Evolutionary conservation across 345 rosid species (phyloP), one percentile per base, ranked within the genome.

Genomic region (Leavenworthia alabamica): DNA sequence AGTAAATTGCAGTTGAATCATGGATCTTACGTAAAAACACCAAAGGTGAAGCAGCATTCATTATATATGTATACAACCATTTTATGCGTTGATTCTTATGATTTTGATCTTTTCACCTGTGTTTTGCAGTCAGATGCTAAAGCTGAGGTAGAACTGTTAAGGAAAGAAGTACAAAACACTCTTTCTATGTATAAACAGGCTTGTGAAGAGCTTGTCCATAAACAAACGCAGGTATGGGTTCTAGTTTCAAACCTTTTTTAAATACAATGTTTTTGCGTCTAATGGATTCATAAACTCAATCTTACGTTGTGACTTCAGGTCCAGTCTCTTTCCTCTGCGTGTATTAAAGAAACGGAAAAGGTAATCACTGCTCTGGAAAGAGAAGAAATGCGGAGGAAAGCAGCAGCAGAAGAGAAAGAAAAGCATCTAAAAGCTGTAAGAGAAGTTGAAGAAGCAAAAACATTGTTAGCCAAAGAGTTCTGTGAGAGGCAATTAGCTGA

Each of bases 371-470:
- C 94, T 17, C 27, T 67, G 20, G 85, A 79, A 71, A 86, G 86
- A 64, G 87, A 89, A 79, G 84, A 81, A 71, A 69, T 74, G 65
- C 59, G 80, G 70, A 78, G 78, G 37, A 86, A 85, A 78, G 69
- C 80, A 55, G 90, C 81, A 57, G 81, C 86, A 20, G 81, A 84
- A 73, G 86, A 78, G 82, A 90, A 79, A 77, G 85, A 64, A 50
- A 86, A 81, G 59, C 73, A 82, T 73, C 49, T 84, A 60, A 79
- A 73, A 75, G 86, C 88, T 47, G 71, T 74, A 39, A 81, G 78
- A 75, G 91, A 83, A 70, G 80, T 82, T 32, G 88, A 86, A 60
- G 82, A 82, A 36, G 94, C 94, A 56, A 88, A 83, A 67, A 14
- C 54, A 40, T 61, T 84, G 77, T 82, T 90, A 47, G 87, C 80